Evolutionary conservation across 371 early-diverging fungal genomes (phyloP).

Genomic region (Mortierella sp.): DNA sequence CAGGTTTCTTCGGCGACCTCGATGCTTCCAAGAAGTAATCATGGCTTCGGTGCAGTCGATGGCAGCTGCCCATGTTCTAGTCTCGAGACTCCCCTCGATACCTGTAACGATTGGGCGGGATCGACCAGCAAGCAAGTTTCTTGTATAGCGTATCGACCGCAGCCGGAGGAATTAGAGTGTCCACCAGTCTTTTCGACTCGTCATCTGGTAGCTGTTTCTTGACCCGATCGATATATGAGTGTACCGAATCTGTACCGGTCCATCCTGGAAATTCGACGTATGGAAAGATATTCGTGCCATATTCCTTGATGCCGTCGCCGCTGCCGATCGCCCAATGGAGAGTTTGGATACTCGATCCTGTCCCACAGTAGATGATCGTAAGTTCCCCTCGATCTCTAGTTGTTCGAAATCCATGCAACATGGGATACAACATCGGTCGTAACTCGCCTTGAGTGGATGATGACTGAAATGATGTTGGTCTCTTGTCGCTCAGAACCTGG

Average conservation of each 20-base stretch:
- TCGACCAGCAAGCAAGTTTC: conserved; percentile 22
- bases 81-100: conserved; percentile 26
- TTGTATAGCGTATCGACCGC: conserved; percentile 24
- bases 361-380: conserved; percentile 35
- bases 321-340: conserved; percentile 30
- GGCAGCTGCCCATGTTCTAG: conserved; percentile 14
- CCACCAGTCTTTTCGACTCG: conserved; percentile 25
- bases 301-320: conserved; percentile 26
- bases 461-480: conserved; percentile 6
- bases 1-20: conserved; percentile 32
- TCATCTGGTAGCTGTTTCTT: conserved; percentile 28
- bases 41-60: conserved; percentile 28
- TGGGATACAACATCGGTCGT: conserved; percentile 13
- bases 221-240: conserved; percentile 18
- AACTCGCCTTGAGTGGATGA: conserved; percentile 9
- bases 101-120: conserved; percentile 22
- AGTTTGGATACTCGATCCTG: conserved; percentile 28
- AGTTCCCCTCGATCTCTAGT: conserved; percentile 17
- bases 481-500: conserved; percentile 25
- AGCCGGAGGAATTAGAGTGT: conserved; percentile 23
- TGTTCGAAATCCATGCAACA: conserved; percentile 20
- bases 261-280: conserved; percentile 31
- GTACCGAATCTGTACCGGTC: conserved; percentile 12
- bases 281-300: conserved; percentile 16
- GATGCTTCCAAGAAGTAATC: conserved; percentile 32